Evolutionary conservation across 352 stramenopile genomes (phyloP).

Genomic region (Bremia lactucae): DNA sequence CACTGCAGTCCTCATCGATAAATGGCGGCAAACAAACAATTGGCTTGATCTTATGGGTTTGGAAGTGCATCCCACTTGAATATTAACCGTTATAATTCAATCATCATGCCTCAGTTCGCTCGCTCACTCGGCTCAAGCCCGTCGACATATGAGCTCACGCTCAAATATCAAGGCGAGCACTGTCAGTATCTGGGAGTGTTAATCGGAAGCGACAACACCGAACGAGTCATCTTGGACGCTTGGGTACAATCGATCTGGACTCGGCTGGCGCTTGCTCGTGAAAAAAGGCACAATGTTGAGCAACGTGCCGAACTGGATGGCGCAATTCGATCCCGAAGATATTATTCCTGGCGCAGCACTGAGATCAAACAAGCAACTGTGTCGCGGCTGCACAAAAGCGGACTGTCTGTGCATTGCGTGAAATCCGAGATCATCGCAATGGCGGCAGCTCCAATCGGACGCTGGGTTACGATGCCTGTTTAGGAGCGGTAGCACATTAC

Average conservation of each 20-base stretch:
- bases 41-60: not conserved
- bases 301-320: not conserved
- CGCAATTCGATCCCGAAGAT: not conserved
- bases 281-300: conserved; percentile 1
- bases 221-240: not conserved
- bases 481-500: too few species aligned
- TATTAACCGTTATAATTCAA: not conserved
- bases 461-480: too few species aligned
- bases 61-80: not conserved
- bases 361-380: not conserved
- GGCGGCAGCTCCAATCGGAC: too few species aligned
- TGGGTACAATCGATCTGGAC: not conserved
- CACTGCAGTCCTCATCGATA: not conserved
- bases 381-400: not conserved
- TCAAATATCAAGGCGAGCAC: not conserved
- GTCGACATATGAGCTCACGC: not conserved
- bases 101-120: not conserved
- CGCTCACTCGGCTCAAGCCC: too few species aligned
- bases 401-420: too few species aligned
- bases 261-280: not conserved
- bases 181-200: conserved; percentile 1
- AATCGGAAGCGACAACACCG: not conserved
- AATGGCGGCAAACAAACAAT: not conserved
- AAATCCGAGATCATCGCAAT: too few species aligned
- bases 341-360: not conserved